phyloP scores from a whole-genome alignment of 108 stramenopile species.

The Cyclotella sp. region DNA sequence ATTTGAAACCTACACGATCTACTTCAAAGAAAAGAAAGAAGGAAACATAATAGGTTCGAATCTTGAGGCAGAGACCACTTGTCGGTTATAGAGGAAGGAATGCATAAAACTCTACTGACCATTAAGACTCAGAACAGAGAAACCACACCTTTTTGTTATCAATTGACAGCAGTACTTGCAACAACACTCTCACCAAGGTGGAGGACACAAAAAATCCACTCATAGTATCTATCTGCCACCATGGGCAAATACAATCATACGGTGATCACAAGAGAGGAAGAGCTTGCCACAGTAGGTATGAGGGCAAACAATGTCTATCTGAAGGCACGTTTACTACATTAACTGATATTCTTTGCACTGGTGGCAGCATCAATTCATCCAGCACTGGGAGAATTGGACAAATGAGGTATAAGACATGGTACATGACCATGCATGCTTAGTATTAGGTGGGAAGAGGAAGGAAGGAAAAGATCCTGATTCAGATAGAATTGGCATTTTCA shows the following conservation, averaged over 20 bases:
- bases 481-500: too few relatives aligned
- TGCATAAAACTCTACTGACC: slow-evolving; percentile 3
- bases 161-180: not conserved
- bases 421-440: not conserved
- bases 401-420: slow-evolving; percentile 3
- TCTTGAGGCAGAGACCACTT: not conserved
- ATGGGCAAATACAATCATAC: not conserved
- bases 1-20: slow-evolving; percentile 10
- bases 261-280: not conserved
- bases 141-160: not conserved
- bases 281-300: slow-evolving; percentile 14
- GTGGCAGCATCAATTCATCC: not conserved
- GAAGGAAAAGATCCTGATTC: not conserved
- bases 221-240: not conserved
- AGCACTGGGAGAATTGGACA: slow-evolving; percentile 17
- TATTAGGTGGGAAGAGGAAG: slow-evolving; percentile 16
- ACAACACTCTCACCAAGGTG: not conserved
- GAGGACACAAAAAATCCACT: not conserved
- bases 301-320: slow-evolving; percentile 28
- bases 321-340: slow-evolving; percentile 17
- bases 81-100: slow-evolving; percentile 16
- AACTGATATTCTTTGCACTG: slow-evolving; percentile 7
- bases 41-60: slow-evolving; percentile 13
- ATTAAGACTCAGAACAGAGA: slow-evolving; percentile 9
- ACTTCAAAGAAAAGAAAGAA: slow-evolving; percentile 20